phyloP scores from a whole-genome alignment of 768 basidiomycete species.

The Tricholoma saponaceum region DNA sequence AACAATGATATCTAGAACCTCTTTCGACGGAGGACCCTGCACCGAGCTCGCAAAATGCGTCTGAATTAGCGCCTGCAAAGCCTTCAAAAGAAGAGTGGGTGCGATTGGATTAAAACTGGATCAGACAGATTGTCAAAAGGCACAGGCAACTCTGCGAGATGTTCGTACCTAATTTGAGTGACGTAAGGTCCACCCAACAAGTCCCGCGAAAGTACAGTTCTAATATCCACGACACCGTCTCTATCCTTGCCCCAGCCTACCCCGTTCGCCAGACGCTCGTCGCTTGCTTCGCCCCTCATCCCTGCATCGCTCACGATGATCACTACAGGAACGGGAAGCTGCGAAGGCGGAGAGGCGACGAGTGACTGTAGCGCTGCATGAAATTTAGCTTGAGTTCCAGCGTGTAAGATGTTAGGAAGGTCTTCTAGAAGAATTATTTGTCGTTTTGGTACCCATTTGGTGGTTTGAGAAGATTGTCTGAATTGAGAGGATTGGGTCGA shows the following conservation, averaged over 20 bases:
- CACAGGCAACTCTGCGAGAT: not conserved
- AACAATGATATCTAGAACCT: slow-evolving; percentile 71
- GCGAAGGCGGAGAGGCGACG: slow-evolving; percentile 31
- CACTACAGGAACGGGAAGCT: slow-evolving; percentile 60
- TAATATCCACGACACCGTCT: slow-evolving; percentile 53
- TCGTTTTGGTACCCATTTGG: slow-evolving; percentile 23
- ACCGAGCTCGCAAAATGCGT: slow-evolving; percentile 38
- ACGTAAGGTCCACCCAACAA: slow-evolving; percentile 71
- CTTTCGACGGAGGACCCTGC: slow-evolving; percentile 48
- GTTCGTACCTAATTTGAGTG: slow-evolving; percentile 69
- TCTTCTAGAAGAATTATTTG: slow-evolving; percentile 83
- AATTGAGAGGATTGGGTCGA: slow-evolving; percentile 8
- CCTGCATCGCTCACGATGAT: slow-evolving; percentile 84
- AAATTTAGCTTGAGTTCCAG: slow-evolving; percentile 63
- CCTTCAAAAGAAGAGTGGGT: slow-evolving; percentile 76
- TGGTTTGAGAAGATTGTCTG: not conserved
- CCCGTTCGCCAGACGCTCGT: slow-evolving; percentile 38
- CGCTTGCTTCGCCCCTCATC: slow-evolving; percentile 61
- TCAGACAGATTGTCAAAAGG: slow-evolving; percentile 1
- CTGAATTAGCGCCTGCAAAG: slow-evolving; percentile 58
- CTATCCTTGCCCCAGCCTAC: slow-evolving; percentile 46
- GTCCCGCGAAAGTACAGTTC: slow-evolving; percentile 67
- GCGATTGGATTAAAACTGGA: slow-evolving; percentile 91
- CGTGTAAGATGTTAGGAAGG: slow-evolving; percentile 85
- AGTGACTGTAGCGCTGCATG: slow-evolving; percentile 64